Evolutionary conservation across 176 grass and related monocot species (phyloP), one percentile per base, ranked within the genome.

Genomic region (Themeda triandra): DNA sequence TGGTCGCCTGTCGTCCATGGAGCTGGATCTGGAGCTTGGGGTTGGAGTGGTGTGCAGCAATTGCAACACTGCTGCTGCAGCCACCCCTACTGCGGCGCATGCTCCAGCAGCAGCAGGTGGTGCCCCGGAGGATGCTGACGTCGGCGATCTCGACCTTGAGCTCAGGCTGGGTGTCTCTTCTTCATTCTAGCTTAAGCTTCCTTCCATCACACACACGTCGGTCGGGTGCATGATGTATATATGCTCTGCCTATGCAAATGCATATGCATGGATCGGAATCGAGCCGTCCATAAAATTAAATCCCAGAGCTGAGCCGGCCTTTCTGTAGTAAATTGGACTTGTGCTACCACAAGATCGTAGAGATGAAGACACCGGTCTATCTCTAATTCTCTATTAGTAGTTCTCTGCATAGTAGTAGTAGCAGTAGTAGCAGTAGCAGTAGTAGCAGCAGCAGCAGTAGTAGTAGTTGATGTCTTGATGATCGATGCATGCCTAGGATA

Each of bases 161-260:
- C 88, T 90, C 36, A 90, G 88, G 79, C 83, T 90, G 56, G 83
- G 79, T 45, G 69, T 49, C 73, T 80, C 51, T 75, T 91, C 27
- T 80, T 41, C 27, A 45, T 62, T 24, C n/a, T 44, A 41, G 39
- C 39, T 41, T 8, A n/a, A n/a, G 10, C 41, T 44, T 44, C 41
- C 41, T 13, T 60, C n/a, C 56, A 60, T 60, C 56, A 24, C 56
- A 24, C 23, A 60, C 56, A 25, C n/a, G 56, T 18, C 49, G 17
- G 14, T 14, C 45, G 44, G 49, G 49, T 53, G 49, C 51, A 54
- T 54, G 49, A 53, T 21, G 7, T 53, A 17, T 21, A 1, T 11
- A 24, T 24, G 54, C 54, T 24, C 54, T 59, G 54, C 8, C 54
- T 59, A 9, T 10, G 54, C 51, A 56, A 56, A 56, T 23, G 51